Evolutionary conservation across 768 basidiomycete species (phyloP), one percentile per base, ranked within the genome.

Genomic region (Rhizopogon roseolus): DNA sequence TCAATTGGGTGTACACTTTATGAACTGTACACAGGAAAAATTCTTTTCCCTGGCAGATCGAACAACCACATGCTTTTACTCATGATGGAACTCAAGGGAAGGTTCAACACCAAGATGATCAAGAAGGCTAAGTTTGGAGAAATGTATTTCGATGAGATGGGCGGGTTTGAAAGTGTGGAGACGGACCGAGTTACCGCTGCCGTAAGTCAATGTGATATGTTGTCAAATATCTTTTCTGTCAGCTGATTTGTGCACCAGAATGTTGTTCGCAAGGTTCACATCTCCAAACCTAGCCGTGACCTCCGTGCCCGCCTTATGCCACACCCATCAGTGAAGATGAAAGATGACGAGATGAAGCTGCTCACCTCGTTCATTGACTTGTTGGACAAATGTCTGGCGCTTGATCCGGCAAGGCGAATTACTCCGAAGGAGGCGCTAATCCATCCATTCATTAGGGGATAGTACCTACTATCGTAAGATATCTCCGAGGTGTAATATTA

Each of bases 11-110:
- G 96, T 71, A 98, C 97, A 6, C 76, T 99, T n/a, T 96, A 92
- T 65, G 93, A 95, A 64, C 75, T 95, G 14, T 96, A 93, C 72
- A 94, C 93, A 2, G 93, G 93, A 68, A 98, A 97, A 75, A 98
- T 98, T 53, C 83, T 99, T 39, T 93, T 98, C 69, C 97, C 97
- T 0, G 96, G 96, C 11, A 84, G 93, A 38, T 91, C 91, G 16
- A 98, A 99, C 71, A 97, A 97, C 65, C 95, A 98, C 64, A 98
- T 98, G 96, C 76, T 98, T 17, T 77, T 93, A 52, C 82, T 91
- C 53, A 97, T 98, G 90, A 98, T 98, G 94, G 96, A 98, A 68
- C 77, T 97, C 54, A 95, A 92, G 69, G 95, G 97, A 36, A 81
- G 93, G 46, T 90, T 98, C 73, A 95, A 93, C 64, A 78, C 82